Conservation (phyloP, 768 basidiomycete genomes). For the Suillus brevipes region DNA sequence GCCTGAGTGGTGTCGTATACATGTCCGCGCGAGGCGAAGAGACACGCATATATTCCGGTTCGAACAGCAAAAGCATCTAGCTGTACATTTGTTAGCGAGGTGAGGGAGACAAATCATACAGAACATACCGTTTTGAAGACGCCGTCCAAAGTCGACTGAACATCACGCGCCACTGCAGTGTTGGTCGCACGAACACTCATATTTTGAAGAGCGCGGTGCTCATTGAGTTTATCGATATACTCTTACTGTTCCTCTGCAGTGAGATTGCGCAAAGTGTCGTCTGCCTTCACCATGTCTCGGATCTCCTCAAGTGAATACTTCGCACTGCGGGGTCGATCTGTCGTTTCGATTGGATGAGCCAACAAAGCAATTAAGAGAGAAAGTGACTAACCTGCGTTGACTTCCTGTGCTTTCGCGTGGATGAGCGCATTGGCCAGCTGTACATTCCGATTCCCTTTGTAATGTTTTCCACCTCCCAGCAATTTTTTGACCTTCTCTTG, state of each 20-base stretch:
- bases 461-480: too few species aligned
- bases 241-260: not conserved
- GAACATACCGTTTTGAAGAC: not conserved
- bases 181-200: constrained; percentile 8
- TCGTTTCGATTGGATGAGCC: too few species aligned
- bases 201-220: not conserved
- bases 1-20: not conserved
- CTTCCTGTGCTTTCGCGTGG: too few species aligned
- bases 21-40: constrained; percentile 8
- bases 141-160: not conserved
- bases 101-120: too few species aligned
- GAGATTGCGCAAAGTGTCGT: constrained; percentile 3
- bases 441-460: too few species aligned
- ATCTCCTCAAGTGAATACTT: not conserved
- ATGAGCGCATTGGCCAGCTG: too few species aligned
- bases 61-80: constrained; percentile 6
- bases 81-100: not conserved
- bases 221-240: constrained; percentile 2
- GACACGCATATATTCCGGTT: not conserved
- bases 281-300: not conserved
- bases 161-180: constrained; percentile 5
- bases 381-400: too few species aligned
- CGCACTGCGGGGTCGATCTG: too few species aligned
- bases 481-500: too few species aligned
- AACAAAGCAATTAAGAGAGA: too few species aligned